These are phyloP conservation scores for Dactylellina parvicollis DNA, from an alignment of 2,329 filamentous ascomycete genomes.

Conservation along the genomic window DNA sequence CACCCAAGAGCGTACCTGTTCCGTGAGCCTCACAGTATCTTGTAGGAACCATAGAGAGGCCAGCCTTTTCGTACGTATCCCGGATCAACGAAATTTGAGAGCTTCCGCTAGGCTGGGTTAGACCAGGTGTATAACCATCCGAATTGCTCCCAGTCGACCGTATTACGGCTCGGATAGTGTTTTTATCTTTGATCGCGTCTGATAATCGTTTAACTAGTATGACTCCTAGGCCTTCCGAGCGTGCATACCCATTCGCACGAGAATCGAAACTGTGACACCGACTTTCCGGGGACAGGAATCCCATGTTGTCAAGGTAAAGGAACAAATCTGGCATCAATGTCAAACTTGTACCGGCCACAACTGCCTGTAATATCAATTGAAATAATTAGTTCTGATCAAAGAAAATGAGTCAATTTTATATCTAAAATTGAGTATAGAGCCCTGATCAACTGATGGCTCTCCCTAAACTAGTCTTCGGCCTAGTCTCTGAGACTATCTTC, in stretches of 20 bases:
- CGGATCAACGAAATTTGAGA: slow-evolving; percentile 65
- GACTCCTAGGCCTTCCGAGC: slow-evolving; percentile 71
- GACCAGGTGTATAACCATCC: slow-evolving; percentile 69
- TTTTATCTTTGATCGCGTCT: slow-evolving; percentile 69
- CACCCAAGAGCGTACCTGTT: slow-evolving; percentile 69
- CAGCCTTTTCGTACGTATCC: slow-evolving; percentile 63
- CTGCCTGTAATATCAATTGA: slow-evolving; percentile 12
- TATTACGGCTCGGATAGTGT: slow-evolving; percentile 68
- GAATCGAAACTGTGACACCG: slow-evolving; percentile 67
- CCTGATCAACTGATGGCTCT: too few species aligned
- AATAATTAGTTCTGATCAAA: too few species aligned
- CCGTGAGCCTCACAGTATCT: slow-evolving; percentile 68
- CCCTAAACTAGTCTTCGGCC: too few species aligned
- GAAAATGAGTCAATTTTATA: too few species aligned
- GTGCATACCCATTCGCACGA: slow-evolving; percentile 72
- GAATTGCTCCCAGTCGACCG: slow-evolving; percentile 67
- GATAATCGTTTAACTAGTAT: slow-evolving; percentile 69
- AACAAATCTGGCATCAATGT: slow-evolving; percentile 61
- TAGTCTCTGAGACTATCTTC: too few species aligned
- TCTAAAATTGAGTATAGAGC: too few species aligned
- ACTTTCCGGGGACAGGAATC: slow-evolving; percentile 64
- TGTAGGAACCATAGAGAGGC: slow-evolving; percentile 16
- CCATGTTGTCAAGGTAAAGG: slow-evolving; percentile 60
- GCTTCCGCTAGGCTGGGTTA: slow-evolving; percentile 67
- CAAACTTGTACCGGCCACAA: slow-evolving; percentile 63